These are phyloP conservation scores for Curvularia lunata DNA, from an alignment of 2,329 filamentous ascomycete genomes.

Conservation along the genomic window DNA sequence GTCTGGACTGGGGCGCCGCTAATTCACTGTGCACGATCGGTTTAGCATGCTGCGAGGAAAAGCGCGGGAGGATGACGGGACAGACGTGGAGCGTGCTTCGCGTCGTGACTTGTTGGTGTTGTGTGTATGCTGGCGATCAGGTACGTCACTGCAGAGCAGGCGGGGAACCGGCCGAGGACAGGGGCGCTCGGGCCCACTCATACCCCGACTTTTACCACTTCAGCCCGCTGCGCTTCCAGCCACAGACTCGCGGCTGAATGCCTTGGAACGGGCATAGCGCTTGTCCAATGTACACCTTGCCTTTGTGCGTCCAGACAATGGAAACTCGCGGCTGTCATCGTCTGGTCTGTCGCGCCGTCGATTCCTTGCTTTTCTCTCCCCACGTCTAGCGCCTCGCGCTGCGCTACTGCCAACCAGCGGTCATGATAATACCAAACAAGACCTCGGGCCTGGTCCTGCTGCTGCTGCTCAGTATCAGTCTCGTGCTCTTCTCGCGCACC, in stretches of 20 bases:
- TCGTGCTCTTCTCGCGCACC: constrained; percentile 31
- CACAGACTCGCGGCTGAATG: constrained; percentile 7
- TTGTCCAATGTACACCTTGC: constrained; percentile 15
- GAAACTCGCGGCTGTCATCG: not conserved
- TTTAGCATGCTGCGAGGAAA: not conserved
- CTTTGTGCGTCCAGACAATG: not conserved
- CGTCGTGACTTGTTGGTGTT: not conserved
- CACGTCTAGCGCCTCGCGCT: constrained; percentile 5
- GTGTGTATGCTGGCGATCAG: constrained; percentile 9
- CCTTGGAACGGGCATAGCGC: constrained; percentile 14
- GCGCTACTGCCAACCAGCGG: constrained; percentile 5
- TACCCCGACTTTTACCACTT: constrained; percentile 9
- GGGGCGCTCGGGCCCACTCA: constrained; percentile 12
- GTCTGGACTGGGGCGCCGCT: constrained; percentile 26
- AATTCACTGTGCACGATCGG: not conserved
- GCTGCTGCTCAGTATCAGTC: constrained; percentile 13
- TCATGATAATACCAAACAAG: constrained; percentile 35
- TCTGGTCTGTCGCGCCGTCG: not conserved
- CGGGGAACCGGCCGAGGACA: constrained; percentile 4
- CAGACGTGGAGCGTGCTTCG: not conserved
- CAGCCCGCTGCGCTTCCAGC: not conserved
- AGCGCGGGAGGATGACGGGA: not conserved
- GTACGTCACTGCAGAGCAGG: constrained; percentile 25
- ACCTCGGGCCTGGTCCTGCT: constrained; percentile 25
- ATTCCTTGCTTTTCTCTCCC: constrained; percentile 10